A percentile compares a stretch with the other conserved stretches of the same genome.
Evolutionary conservation across 75 land plant genomes (phyloP).

Genomic region (Picea glauca): DNA sequence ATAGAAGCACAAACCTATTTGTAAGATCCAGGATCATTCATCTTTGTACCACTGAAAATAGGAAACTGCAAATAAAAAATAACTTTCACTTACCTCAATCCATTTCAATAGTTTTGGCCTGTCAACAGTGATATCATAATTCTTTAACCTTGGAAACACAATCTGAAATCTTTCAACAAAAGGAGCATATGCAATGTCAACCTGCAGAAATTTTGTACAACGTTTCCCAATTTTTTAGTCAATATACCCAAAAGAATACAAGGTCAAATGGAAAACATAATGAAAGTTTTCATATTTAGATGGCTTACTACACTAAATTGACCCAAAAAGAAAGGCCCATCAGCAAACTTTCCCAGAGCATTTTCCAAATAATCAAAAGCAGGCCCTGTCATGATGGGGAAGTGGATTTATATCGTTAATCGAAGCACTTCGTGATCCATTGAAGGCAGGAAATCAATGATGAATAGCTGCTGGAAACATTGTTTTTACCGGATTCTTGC

Average conservation of each 20-base stretch:
- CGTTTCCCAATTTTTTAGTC: not conserved
- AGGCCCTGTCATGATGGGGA: constrained; percentile 30
- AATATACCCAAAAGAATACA: not conserved
- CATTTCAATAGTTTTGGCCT: constrained; percentile 71
- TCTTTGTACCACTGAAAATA: not conserved
- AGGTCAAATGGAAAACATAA: not conserved
- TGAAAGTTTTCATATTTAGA: not conserved
- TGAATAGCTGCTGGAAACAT: not conserved
- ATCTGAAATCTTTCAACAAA: constrained; percentile 68
- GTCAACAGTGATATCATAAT: constrained; percentile 62
- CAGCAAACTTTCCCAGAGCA: constrained; percentile 57
- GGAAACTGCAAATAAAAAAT: constrained; percentile 82
- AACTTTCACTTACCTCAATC: constrained; percentile 83
- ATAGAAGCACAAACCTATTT: too few species aligned
- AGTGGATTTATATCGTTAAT: too few species aligned
- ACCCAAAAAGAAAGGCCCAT: constrained; percentile 85
- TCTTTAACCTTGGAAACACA: constrained; percentile 40
- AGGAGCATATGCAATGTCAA: constrained; percentile 88
- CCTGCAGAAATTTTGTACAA: constrained; percentile 32
- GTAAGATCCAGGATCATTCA: too few species aligned
- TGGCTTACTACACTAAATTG: constrained; percentile 65
- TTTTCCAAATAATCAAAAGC: constrained; percentile 59
- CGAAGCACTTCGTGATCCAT: not conserved
- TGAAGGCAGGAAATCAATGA: too few species aligned
- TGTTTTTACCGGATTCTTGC: not conserved